phyloP scores from a whole-genome alignment of 2,329 filamentous ascomycete species.

The Phoma herbarum region DNA sequence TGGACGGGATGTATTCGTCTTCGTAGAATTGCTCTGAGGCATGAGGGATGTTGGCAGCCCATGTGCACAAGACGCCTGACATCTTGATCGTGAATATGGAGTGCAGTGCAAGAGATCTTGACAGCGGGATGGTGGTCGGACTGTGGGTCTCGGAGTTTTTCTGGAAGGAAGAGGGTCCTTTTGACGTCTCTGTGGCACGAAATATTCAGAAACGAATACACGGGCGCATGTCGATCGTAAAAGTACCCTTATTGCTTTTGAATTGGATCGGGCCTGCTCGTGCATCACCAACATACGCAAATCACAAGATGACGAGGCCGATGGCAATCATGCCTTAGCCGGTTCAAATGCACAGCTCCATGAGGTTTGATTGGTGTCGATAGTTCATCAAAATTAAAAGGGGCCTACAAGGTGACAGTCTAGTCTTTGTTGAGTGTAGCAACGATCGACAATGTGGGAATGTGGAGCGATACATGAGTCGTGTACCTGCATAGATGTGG shows the following conservation, averaged over 20 bases:
- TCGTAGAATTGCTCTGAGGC: slow-evolving; percentile 27
- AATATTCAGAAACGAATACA: not conserved
- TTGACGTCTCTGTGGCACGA: not conserved
- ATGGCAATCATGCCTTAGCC: slow-evolving; percentile 5
- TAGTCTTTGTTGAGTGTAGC: slow-evolving; percentile 5
- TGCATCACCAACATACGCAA: slow-evolving; percentile 7
- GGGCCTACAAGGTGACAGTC: not conserved
- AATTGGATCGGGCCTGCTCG: slow-evolving; percentile 11
- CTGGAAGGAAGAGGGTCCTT: not conserved
- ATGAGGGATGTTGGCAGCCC: slow-evolving; percentile 30
- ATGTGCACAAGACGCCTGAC: slow-evolving; percentile 30
- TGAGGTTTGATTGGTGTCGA: slow-evolving; percentile 4
- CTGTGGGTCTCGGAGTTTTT: not conserved
- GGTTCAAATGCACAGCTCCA: not conserved
- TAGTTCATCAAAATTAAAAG: not conserved
- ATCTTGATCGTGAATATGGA: slow-evolving; percentile 8
- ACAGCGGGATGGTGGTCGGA: not conserved
- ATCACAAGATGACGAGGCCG: slow-evolving; percentile 8
- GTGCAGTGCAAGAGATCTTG: not conserved
- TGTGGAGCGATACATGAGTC: slow-evolving; percentile 10
- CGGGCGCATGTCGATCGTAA: slow-evolving; percentile 1
- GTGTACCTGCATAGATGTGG: slow-evolving; percentile 9
- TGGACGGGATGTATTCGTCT: slow-evolving; percentile 24
- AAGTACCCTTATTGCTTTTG: slow-evolving; percentile 7
- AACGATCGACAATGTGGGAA: slow-evolving; percentile 15